Evolutionary conservation across 1,139 yeast genomes (phyloP), one percentile per base, ranked within the genome.

Genomic region (Suhomyces chickasaworum): DNA sequence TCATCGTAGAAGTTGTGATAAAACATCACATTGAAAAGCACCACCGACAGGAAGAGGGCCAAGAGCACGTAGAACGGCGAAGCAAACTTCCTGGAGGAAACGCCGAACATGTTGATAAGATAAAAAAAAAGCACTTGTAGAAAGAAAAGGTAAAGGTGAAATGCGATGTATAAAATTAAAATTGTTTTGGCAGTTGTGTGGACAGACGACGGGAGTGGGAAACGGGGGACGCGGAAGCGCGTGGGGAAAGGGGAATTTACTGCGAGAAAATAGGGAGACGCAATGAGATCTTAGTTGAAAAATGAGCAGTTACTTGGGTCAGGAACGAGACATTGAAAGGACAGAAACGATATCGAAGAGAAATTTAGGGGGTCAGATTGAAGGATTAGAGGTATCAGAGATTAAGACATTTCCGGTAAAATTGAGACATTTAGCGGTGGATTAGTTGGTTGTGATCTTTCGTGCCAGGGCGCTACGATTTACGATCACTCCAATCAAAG

Each of bases 1-100:
- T 41, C 40, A 8, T 20, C 15, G 33, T 43, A 43, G 25, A 45
- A 40, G 27, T 33, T 32, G 27, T 39, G 48, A 41, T 44, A 47
- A 37, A 47, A 45, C 18, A 49, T 33, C 32, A 51, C 30, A 39
- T 53, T 51, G 47, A 51, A 43, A 15, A 50, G 16, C 9, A 53
- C 40, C 36, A 53, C 45, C 42, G 43, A 37, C 39, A 47, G 21
- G 33, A 53, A 45, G 33, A 52, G 36, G 31, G 46, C 13, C 7
- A 45, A 31, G 34, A 52, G 38, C 33, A 53, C 37, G 30, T 45
- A 48, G 39, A 50, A 42, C 20, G 56, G 56, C 30, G 53, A 51
- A 29, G 45, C 43, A 39, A 48, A 34, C 46, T 50, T 46, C 44
- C 56, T 40, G 16, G 54, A 50, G 21, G 44, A 32, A 22, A 42